Conservation (phyloP, 108 stramenopile species). For the Pseudonitzschia multistriata region DNA sequence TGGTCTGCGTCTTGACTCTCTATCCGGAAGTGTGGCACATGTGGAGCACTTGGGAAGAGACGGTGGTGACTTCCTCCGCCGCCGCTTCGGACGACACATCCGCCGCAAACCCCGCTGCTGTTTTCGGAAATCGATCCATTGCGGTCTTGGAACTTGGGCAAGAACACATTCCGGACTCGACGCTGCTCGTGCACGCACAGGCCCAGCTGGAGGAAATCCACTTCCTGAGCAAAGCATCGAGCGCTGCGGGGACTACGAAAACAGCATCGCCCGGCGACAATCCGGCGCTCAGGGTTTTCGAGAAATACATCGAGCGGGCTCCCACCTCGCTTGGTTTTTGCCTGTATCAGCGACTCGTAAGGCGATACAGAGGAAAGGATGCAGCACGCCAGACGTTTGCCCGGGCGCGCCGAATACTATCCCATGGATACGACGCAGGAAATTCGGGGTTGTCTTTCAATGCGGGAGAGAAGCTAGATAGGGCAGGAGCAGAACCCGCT, state of each 20-base stretch:
- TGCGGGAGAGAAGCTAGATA: not conserved
- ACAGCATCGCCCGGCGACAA: slow-evolving; percentile 14
- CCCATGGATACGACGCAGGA: slow-evolving; percentile 17
- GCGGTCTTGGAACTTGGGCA: slow-evolving; percentile 70
- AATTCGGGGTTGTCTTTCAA: not conserved
- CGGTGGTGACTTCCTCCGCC: slow-evolving; percentile 28
- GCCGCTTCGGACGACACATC: not conserved
- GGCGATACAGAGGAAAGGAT: slow-evolving; percentile 68
- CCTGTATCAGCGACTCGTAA: slow-evolving; percentile 68
- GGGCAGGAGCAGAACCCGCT: slow-evolving; percentile 5
- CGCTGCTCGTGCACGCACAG: slow-evolving; percentile 68
- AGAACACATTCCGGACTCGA: slow-evolving; percentile 64
- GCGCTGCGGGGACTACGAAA: not conserved
- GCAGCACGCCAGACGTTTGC: slow-evolving; percentile 75
- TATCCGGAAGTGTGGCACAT: slow-evolving; percentile 87
- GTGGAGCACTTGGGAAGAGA: slow-evolving; percentile 84
- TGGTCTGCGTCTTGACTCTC: slow-evolving; percentile 68
- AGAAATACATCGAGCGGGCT: slow-evolving; percentile 50
- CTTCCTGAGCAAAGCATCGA: not conserved
- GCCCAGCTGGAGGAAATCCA: slow-evolving; percentile 67
- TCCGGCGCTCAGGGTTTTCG: slow-evolving; percentile 56
- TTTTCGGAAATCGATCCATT: slow-evolving; percentile 42
- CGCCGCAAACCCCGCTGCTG: not conserved
- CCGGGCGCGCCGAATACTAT: slow-evolving; percentile 62
- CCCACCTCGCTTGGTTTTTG: slow-evolving; percentile 80